Conservation (phyloP, 2,329 filamentous ascomycete genomes). For the Fusarium armeniacum region DNA sequence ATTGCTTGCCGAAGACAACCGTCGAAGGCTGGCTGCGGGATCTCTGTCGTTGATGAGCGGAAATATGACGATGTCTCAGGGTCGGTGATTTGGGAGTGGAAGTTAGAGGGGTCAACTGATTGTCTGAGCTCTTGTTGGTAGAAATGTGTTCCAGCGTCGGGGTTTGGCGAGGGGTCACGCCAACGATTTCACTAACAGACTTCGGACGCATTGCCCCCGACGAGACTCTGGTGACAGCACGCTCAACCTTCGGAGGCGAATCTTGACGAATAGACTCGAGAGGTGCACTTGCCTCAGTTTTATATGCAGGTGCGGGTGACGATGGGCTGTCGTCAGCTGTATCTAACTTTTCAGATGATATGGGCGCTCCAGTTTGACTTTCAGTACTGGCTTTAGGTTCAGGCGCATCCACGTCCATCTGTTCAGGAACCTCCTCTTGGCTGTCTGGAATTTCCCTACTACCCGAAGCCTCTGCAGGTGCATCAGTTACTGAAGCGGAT, state of each 20-base stretch:
- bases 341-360: conserved; percentile 26
- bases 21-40: conserved; percentile 78
- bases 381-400: conserved; percentile 38
- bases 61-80: conserved; percentile 48
- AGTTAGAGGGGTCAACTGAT: conserved; percentile 59
- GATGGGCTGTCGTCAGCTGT: conserved; percentile 23
- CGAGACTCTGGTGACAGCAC: conserved; percentile 77
- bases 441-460: conserved; percentile 55
- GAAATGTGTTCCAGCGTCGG: conserved; percentile 55
- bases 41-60: conserved; percentile 65
- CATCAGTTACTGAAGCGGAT: neutral
- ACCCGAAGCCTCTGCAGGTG: conserved; percentile 12
- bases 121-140: conserved; percentile 50
- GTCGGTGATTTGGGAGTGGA: conserved; percentile 61
- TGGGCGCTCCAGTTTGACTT: conserved; percentile 19
- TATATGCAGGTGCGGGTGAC: conserved; percentile 8
- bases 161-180: conserved; percentile 63
- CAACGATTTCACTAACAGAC: conserved; percentile 79
- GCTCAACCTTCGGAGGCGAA: conserved; percentile 52
- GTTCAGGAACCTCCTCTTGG: conserved; percentile 52
- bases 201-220: conserved; percentile 79
- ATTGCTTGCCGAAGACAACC: conserved; percentile 82
- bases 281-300: conserved; percentile 1
- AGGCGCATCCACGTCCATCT: conserved; percentile 56
- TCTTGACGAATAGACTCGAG: conserved; percentile 37